These are phyloP conservation scores for Aureobasidium sp. DNA, from an alignment of 2,329 filamentous ascomycete genomes.

Conservation along the genomic window DNA sequence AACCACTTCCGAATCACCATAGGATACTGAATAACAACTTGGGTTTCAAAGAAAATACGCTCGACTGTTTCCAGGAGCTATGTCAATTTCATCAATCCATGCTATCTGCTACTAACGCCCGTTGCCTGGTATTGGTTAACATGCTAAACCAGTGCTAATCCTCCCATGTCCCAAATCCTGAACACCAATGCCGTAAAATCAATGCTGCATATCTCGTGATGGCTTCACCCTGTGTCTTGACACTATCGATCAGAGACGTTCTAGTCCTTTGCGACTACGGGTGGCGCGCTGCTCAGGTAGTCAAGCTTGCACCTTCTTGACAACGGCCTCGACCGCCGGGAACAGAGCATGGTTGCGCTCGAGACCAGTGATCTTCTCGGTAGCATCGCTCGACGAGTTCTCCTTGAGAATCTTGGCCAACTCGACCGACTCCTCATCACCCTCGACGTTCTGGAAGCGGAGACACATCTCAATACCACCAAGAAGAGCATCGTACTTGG, in stretches of 20 bases:
- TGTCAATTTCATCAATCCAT: slow-evolving; percentile 5
- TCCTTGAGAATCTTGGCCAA: slow-evolving; percentile 78
- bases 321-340: slow-evolving; percentile 63
- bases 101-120: slow-evolving; percentile 7
- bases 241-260: neutral
- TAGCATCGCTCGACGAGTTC: slow-evolving; percentile 63
- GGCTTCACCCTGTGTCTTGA: neutral
- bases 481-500: slow-evolving; percentile 65
- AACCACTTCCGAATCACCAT: neutral
- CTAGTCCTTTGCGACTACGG: neutral
- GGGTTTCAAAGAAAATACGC: neutral
- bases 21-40: neutral
- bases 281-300: neutral
- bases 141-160: neutral
- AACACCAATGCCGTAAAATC: slow-evolving; percentile 2
- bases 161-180: neutral
- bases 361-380: slow-evolving; percentile 73
- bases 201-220: slow-evolving; percentile 4
- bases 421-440: slow-evolving; percentile 80
- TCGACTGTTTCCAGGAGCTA: slow-evolving; percentile 10
- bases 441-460: slow-evolving; percentile 89
- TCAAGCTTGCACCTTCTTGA: slow-evolving; percentile 65
- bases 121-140: neutral
- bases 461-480: slow-evolving; percentile 85
- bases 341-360: slow-evolving; percentile 70